Conservation (phyloP, 805 yeast species). For the Teunomyces atbi region DNA sequence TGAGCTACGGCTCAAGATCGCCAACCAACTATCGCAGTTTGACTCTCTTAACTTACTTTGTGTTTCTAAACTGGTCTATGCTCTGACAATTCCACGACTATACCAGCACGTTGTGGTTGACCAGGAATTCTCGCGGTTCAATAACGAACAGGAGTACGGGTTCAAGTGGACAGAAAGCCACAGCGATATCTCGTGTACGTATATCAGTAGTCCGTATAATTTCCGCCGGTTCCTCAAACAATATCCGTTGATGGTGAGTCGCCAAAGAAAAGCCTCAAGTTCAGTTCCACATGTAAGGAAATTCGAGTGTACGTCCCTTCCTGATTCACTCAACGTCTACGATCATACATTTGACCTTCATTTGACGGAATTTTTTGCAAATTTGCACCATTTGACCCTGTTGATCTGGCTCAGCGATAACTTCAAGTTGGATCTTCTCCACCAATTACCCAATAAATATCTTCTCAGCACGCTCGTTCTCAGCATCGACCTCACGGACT, state of each 20-base stretch:
- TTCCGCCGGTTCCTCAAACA: constrained; percentile 34
- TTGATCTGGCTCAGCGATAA: constrained; percentile 32
- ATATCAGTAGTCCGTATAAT: constrained; percentile 38
- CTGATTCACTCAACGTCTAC: constrained; percentile 40
- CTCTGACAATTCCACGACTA: constrained; percentile 30
- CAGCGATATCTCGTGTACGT: constrained; percentile 18
- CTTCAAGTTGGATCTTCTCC: constrained; percentile 26
- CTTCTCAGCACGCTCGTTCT: constrained; percentile 24
- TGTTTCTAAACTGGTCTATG: constrained; percentile 28
- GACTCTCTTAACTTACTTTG: constrained; percentile 34
- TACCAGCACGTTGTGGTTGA: constrained; percentile 41
- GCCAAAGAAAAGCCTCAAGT: constrained; percentile 12
- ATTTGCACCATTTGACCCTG: constrained; percentile 25
- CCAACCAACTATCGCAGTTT: constrained; percentile 36
- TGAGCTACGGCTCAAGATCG: constrained; percentile 33
- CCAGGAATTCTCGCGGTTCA: constrained; percentile 34
- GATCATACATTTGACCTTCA: constrained; percentile 28
- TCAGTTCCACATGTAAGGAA: constrained; percentile 3
- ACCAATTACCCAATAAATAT: constrained; percentile 28
- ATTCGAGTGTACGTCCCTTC: constrained; percentile 36
- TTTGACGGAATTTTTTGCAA: constrained; percentile 25
- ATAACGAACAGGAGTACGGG: constrained; percentile 22
- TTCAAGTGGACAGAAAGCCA: constrained; percentile 5
- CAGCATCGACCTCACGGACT: constrained; percentile 27
- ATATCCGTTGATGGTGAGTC: background rate